Percentiles rank a stretch among this genome's conserved stretches.
phyloP scores from a whole-genome alignment of 148 eudicot species.

The Spergularia marina region DNA sequence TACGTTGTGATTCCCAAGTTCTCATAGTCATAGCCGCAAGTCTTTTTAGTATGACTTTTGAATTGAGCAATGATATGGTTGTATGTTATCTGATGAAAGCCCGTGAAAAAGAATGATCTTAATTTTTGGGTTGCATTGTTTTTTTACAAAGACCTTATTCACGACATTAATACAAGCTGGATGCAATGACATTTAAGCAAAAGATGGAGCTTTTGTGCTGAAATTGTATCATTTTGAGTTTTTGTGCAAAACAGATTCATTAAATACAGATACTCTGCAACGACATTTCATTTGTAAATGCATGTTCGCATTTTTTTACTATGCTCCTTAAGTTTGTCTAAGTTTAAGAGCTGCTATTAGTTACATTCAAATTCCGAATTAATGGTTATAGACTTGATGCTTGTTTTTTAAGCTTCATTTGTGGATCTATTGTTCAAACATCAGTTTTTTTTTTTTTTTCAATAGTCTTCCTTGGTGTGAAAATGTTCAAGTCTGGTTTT shows the following conservation, averaged over 20 bases:
- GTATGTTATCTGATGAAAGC: background rate
- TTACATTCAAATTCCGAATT: background rate
- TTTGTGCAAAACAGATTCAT: background rate
- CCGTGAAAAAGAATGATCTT: background rate
- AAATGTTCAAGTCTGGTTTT: background rate
- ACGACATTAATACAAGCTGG: background rate
- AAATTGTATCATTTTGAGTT: background rate
- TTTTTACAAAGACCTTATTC: background rate
- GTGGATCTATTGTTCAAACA: background rate
- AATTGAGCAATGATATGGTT: background rate
- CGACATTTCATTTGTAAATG: background rate
- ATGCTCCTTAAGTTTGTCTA: background rate
- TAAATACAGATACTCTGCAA: background rate
- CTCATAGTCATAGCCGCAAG: no score
- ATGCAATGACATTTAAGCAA: background rate
- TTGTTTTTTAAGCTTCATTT: background rate
- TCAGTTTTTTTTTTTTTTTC: background rate
- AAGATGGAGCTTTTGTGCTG: background rate
- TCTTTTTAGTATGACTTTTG: no score
- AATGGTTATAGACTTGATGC: background rate
- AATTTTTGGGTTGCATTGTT: background rate
- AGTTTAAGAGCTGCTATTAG: background rate
- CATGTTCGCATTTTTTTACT: background rate
- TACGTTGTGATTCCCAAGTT: no score
- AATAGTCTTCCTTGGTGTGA: background rate